A percentile compares a stretch with the other conserved stretches of the same genome.
Evolutionary conservation across 805 yeast species (phyloP).

Genomic region (Danielozyma ontarioensis): DNA sequence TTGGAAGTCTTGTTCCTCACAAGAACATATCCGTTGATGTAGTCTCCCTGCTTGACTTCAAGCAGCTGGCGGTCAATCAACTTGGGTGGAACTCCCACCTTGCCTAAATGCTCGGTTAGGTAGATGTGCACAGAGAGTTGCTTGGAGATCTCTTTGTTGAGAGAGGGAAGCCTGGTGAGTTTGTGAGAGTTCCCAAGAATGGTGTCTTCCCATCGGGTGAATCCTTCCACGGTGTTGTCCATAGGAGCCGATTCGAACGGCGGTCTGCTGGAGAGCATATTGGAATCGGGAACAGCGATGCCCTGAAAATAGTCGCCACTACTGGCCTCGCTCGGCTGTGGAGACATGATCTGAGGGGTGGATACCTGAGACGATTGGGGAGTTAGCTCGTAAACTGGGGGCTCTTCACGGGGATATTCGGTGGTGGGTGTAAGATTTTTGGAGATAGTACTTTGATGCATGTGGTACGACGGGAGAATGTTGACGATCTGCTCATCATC

Average conservation of each 20-base stretch:
- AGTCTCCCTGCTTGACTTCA: constrained; percentile 34
- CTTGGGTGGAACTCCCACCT: constrained; percentile 25
- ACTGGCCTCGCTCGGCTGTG: constrained; percentile 3
- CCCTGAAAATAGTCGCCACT: constrained; percentile 15
- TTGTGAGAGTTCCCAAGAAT: constrained; percentile 31
- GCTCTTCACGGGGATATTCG: constrained; percentile 22
- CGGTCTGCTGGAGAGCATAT: constrained; percentile 4
- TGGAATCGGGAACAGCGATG: constrained; percentile 13
- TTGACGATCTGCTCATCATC: constrained; percentile 26
- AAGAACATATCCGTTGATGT: constrained; percentile 29
- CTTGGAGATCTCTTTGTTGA: constrained; percentile 22
- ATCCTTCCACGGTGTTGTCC: constrained; percentile 11
- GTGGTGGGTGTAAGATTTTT: constrained; percentile 27
- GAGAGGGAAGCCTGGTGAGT: constrained; percentile 24
- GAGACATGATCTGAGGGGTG: constrained; percentile 2
- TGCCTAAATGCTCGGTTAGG: constrained; percentile 31
- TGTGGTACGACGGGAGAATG: constrained; percentile 36
- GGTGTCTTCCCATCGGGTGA: constrained; percentile 28
- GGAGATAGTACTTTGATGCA: constrained; percentile 35
- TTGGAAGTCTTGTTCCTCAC: constrained; percentile 22
- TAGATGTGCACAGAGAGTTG: constrained; percentile 22
- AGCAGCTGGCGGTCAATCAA: constrained; percentile 25
- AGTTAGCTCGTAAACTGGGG: constrained; percentile 30
- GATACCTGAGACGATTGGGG: constrained; percentile 11
- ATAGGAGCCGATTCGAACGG: constrained; percentile 6